Evolutionary conservation across 2,329 filamentous ascomycete genomes (phyloP), one percentile per base, ranked within the genome.

Genomic region (Phyllosticta capitalensis): DNA sequence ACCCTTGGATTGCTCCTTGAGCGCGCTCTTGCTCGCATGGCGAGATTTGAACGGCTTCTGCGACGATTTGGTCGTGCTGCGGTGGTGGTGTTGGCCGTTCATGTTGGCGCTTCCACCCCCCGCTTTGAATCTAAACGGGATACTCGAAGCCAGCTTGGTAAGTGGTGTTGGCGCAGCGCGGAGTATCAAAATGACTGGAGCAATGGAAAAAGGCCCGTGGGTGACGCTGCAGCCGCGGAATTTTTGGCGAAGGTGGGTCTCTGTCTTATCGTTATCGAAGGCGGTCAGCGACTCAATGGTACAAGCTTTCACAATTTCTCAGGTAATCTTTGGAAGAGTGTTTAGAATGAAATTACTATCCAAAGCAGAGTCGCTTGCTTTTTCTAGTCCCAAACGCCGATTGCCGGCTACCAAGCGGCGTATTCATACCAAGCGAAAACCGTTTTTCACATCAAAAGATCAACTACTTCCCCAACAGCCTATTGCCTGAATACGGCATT

Each of bases 41-140:
- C 86, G 86, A 61, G 90, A 90, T 77, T 99, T 99, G 81, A 92
- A 99, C 24, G 87, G 74, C 79, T 99, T 99, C 76, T 96, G 86
- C 65, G 82, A 77, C 68, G 84, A 79, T 80, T 97, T 99, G 58
- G 92, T 96, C 61, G 92, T 96, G 69, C 89, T 89, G 73, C 92
- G 84, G 75, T 99, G 94, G 71, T 92, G 92, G 75, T 97, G 90
- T 66, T 78, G 74, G 64, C 80, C 72, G 69, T 83, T 81, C 62
- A 81, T 79, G 68, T 82, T 88, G 58, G 45, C 55, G 75, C 80
- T 81, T 65, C 69, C 74, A 65, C 74, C 74, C 71, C 88, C 87
- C 73, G 87, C 89, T 80, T 95, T 96, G 77, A 95, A 95, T 76
- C 92, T 82, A 71, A 87, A 95, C 2, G 92, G 90, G 62, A 74